Percentiles rank a stretch among this genome's conserved stretches.
Conservation (phyloP, 257 asterid genomes). For the Przewalskia tangutica region DNA sequence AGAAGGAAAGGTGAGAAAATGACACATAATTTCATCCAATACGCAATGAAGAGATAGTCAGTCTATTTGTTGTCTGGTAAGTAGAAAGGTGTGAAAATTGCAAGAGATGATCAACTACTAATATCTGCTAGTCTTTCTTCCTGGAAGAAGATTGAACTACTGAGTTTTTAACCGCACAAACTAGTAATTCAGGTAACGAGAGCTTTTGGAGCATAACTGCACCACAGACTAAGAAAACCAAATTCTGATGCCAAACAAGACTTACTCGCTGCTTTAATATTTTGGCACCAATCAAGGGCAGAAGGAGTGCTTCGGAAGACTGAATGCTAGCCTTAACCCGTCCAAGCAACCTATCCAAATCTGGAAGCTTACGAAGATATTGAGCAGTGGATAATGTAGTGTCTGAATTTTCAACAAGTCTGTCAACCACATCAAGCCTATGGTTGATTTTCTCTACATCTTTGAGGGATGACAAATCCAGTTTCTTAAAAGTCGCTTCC, state of each 20-base stretch:
- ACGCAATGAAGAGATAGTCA: neutral
- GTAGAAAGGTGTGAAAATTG: neutral
- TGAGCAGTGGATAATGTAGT: conserved; percentile 38
- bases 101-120: neutral
- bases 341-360: conserved; percentile 82
- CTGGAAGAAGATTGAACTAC: neutral
- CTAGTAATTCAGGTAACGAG: neutral
- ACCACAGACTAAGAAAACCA: neutral
- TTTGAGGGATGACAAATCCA: conserved; percentile 93
- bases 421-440: conserved; percentile 79
- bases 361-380: conserved; percentile 80
- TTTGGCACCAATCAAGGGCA: conserved; percentile 80
- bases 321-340: conserved; percentile 66
- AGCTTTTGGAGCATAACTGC: neutral
- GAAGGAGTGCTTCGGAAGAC: conserved; percentile 55
- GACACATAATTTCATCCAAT: neutral
- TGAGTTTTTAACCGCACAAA: neutral
- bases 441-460: conserved; percentile 63
- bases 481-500: conserved; percentile 81
- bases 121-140: neutral
- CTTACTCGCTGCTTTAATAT: conserved; percentile 76
- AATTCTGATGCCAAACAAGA: neutral
- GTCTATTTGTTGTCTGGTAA: neutral
- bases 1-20: neutral
- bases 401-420: conserved; percentile 51